Conservation (phyloP, 2,329 filamentous ascomycete genomes). For the Talaromyces pinophilus region DNA sequence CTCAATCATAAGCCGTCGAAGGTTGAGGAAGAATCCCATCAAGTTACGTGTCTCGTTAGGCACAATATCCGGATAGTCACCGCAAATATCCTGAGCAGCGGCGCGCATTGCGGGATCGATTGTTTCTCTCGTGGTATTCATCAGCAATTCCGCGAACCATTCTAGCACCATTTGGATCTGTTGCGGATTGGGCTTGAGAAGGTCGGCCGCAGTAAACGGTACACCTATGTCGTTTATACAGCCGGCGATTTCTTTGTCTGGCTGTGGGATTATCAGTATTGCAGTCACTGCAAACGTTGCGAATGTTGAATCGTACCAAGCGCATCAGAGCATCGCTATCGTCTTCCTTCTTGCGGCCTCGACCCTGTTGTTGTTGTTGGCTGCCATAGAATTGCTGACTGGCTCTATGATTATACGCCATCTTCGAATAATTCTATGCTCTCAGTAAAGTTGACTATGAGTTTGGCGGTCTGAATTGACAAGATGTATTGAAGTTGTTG, state of each 20-base stretch:
- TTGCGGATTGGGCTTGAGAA: constrained; percentile 89
- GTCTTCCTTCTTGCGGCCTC: constrained; percentile 57
- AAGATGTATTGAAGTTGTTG: neutral
- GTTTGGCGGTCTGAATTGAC: neutral
- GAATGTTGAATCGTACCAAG: constrained; percentile 45
- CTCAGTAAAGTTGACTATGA: too few relatives aligned
- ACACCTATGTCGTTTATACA: constrained; percentile 98
- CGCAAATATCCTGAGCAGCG: constrained; percentile 82
- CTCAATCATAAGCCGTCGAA: constrained; percentile 75
- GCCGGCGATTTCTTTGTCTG: constrained; percentile 80
- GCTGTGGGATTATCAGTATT: constrained; percentile 42
- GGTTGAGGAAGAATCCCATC: constrained; percentile 89
- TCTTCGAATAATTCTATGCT: constrained; percentile 26
- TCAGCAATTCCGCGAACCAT: constrained; percentile 91
- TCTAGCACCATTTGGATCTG: constrained; percentile 98
- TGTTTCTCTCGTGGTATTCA: constrained; percentile 89
- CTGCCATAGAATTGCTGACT: constrained; percentile 53
- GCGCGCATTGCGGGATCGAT: constrained; percentile 95
- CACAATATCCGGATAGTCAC: constrained; percentile 79
- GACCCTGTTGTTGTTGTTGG: constrained; percentile 44
- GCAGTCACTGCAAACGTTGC: neutral
- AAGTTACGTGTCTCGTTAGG: constrained; percentile 87
- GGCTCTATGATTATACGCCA: constrained; percentile 56
- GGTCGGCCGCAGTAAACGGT: constrained; percentile 78
- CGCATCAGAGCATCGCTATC: constrained; percentile 61